Evolutionary conservation across 2,329 filamentous ascomycete species (phyloP), one percentile per base, ranked within the genome.

Genomic region (Aspergillus versicolor): DNA sequence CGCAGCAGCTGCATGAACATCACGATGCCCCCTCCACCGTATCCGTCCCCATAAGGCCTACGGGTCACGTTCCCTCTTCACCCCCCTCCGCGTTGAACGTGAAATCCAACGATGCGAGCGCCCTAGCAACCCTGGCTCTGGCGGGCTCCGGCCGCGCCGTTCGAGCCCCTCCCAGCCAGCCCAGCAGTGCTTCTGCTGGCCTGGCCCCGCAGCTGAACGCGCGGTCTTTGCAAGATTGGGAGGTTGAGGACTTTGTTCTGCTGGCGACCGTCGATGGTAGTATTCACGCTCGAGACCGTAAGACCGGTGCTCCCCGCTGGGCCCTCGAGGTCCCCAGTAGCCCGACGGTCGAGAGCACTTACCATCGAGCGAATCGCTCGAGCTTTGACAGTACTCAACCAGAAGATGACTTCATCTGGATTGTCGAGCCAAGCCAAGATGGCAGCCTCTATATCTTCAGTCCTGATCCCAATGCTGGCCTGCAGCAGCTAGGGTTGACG

Each of bases 191-290:
- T 56, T 80, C 82, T 75, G 82, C 83, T 75, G 87, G 86, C 69
- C 82, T 89, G 77, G 84, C 88, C 81, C 88, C 90, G 89, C 89
- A 88, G 88, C 88, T 90, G 75, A 83, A 84, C 89, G 93, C 92
- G 92, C 92, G 93, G 87, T 95, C 89, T 83, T 83, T 97, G 85
- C 89, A 92, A 85, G 93, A 97, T 81, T 97, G 93, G 93, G 91
- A 97, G 89, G 92, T 97, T 80, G 93, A 97, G 90, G 92, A 97
- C 83, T 96, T 97, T 85, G 90, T 97, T 81, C 91, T 99, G 82
- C 83, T 99, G 89, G 93, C 94, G 90, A 97, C 94, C 85, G 90
- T 97, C 86, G 92, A 97, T 83, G 94, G 94, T 83, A 90, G 91
- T 74, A 86, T 97, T 70, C 90, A 96, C 79, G 92, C 93, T 74